Percentiles rank a stretch among this genome's conserved stretches.
These are phyloP conservation scores for baker's yeast (Saccharomyces cerevisiae) DNA, from an alignment of 805 yeast genomes.

Conservation along the genomic window DNA sequence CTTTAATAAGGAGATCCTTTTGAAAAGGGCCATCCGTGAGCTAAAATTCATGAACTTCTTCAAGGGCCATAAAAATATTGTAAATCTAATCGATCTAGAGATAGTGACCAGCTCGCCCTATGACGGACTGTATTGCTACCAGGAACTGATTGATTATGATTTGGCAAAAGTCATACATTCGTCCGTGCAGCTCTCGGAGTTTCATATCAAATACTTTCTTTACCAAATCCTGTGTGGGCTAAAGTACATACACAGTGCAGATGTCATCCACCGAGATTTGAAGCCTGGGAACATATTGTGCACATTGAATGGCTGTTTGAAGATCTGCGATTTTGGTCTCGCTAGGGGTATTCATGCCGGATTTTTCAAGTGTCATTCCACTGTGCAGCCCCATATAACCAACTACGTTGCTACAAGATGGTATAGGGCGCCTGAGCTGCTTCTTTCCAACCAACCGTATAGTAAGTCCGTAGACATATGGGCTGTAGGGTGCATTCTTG, in stretches of 20 bases:
- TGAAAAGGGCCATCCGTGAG: conserved; percentile 79
- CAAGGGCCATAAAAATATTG: conserved; percentile 79
- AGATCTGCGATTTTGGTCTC: conserved; percentile 89
- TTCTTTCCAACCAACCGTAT: conserved; percentile 52
- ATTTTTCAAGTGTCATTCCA: conserved; percentile 9
- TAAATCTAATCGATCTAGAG: conserved; percentile 66
- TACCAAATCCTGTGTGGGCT: conserved; percentile 83
- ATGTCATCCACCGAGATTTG: conserved; percentile 84
- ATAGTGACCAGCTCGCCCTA: conserved; percentile 56
- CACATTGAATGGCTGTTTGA: conserved; percentile 61
- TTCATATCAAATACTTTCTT: conserved; percentile 65
- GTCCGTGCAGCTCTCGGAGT: conserved; percentile 69
- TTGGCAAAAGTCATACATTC: conserved; percentile 74
- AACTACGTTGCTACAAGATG: conserved; percentile 90
- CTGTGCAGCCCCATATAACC: conserved; percentile 43
- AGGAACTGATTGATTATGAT: conserved; percentile 78
- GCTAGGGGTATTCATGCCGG: conserved; percentile 62
- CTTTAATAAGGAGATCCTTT: conserved; percentile 54
- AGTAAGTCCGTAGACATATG: conserved; percentile 76
- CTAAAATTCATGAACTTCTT: conserved; percentile 71
- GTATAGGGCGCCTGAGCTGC: conserved; percentile 91
- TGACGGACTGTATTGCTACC: conserved; percentile 84
- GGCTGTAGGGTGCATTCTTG: conserved; percentile 89
- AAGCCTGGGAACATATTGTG: conserved; percentile 87
- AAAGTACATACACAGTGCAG: conserved; percentile 84